Evolutionary conservation across 495 filamentous ascomycete genomes (phyloP), one percentile per base, ranked within the genome.

Genomic region (Penicillium taxi): DNA sequence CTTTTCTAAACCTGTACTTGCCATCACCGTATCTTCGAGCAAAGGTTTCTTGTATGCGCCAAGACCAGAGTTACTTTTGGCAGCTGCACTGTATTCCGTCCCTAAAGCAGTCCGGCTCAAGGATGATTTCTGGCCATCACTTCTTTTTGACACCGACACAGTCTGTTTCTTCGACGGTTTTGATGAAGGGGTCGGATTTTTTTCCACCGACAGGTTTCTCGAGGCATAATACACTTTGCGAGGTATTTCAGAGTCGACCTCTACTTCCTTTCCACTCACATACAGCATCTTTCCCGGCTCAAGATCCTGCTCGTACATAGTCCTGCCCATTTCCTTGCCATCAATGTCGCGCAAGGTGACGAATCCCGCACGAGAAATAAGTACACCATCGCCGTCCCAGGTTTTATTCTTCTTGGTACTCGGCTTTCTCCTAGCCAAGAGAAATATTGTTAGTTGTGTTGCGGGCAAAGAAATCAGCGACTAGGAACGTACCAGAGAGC

Each of bases 351-450:
- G 70, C 5, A 90, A 63, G 36, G 61, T 62, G 9, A 77, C 81
- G 48, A 71, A 74, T 5, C 81, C 80, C 11, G 62, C 65, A 0
- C 57, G 51, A 2, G 80, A 64, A 2, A 69, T 59, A 8, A 90
- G 64, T 5, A 86, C 67, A 2, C 82, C 84, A 55, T 90, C 84
- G n/a, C 84, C 83, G 56, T 88, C 84, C 80, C 85, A 90, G 11
- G 81, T 87, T 53, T 88, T 90, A 61, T 88, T 75, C 59, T 88
- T 90, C 55, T 86, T 90, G 9, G 62, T 69, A 0, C 80, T 86
- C 32, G 74, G 78, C 53, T 84, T 87, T 13, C 84, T 77, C 81
- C 80, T 82, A 44, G 12, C n/a, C 26, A 31, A 17, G 9, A 47
- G 9, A 5, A 30, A 17, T 8, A 9, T 22, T 0, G 33, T 38